Percentiles rank a stretch among this genome's conserved stretches.
Evolutionary conservation across 768 basidiomycete genomes (phyloP).

Genomic region (Trametes maxima): DNA sequence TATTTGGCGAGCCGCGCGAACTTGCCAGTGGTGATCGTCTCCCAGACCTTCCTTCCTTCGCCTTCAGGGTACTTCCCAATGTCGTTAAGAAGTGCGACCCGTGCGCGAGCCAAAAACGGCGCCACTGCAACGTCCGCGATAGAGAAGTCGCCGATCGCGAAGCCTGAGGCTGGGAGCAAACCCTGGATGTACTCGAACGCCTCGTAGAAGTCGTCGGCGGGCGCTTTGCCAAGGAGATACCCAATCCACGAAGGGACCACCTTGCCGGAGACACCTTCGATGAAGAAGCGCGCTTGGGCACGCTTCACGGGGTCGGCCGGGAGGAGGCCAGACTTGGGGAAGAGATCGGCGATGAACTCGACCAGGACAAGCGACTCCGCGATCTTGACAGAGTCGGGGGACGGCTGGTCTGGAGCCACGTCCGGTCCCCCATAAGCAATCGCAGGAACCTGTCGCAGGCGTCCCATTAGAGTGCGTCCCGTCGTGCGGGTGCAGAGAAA

Average conservation of each 20-base stretch:
- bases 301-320: conserved; percentile 58
- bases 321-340: conserved; percentile 48
- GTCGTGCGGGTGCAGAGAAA: neutral
- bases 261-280: conserved; percentile 54
- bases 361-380: conserved; percentile 67
- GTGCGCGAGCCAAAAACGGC: conserved; percentile 61
- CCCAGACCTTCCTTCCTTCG: conserved; percentile 44
- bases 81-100: conserved; percentile 49
- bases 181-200: conserved; percentile 52
- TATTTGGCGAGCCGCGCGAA: conserved; percentile 57
- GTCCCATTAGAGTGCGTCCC: neutral
- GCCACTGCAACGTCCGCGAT: conserved; percentile 63
- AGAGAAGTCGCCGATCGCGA: conserved; percentile 49
- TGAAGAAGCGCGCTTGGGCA: conserved; percentile 64
- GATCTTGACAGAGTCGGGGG: conserved; percentile 60
- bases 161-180: conserved; percentile 51
- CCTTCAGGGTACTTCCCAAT: conserved; percentile 53
- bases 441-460: conserved; percentile 52
- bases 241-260: conserved; percentile 43
- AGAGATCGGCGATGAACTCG: conserved; percentile 67
- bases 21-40: conserved; percentile 46
- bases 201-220: conserved; percentile 43
- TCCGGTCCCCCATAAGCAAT: conserved; percentile 64
- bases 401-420: conserved; percentile 56
- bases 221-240: conserved; percentile 42